Percentiles rank a stretch among this genome's conserved stretches.
Evolutionary conservation across 177 flowering plant species (phyloP).

Genomic region (Vitis hybrid): DNA sequence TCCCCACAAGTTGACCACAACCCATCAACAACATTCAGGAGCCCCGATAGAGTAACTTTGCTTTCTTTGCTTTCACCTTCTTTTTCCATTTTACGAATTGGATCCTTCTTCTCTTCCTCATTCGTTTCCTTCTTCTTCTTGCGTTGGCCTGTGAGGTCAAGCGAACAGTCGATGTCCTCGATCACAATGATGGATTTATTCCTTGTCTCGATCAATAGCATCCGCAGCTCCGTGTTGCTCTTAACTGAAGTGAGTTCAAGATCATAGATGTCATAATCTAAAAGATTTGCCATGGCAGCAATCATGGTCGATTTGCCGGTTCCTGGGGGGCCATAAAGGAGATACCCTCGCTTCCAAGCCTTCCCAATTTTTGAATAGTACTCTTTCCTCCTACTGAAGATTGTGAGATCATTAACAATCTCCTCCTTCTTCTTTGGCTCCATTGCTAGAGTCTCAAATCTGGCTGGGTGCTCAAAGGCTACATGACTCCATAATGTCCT

Average conservation of each 20-base stretch:
- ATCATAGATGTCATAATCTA: slow-evolving; percentile 63
- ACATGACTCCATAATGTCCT: slow-evolving; percentile 53
- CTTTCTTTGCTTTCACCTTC: slow-evolving; percentile 15
- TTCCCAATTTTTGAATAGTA: slow-evolving; percentile 58
- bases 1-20: slow-evolving; percentile 23
- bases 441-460: slow-evolving; percentile 60
- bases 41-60: slow-evolving; percentile 18
- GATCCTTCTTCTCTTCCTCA: slow-evolving; percentile 12
- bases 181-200: slow-evolving; percentile 37
- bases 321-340: slow-evolving; percentile 65
- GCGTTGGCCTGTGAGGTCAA: slow-evolving; percentile 41
- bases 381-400: slow-evolving; percentile 50
- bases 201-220: slow-evolving; percentile 36
- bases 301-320: slow-evolving; percentile 74
- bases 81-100: background rate
- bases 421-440: slow-evolving; percentile 50
- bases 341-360: slow-evolving; percentile 73
- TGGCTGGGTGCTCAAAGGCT: slow-evolving; percentile 58
- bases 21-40: slow-evolving; percentile 22
- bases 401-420: slow-evolving; percentile 45
- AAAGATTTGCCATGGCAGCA: slow-evolving; percentile 60
- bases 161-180: slow-evolving; percentile 47
- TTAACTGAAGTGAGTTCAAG: slow-evolving; percentile 64
- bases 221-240: slow-evolving; percentile 51
- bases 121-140: slow-evolving; percentile 20